These are phyloP conservation scores for Paratinospora sagittata DNA, from an alignment of 164 flowering plant genomes.

Conservation along the genomic window DNA sequence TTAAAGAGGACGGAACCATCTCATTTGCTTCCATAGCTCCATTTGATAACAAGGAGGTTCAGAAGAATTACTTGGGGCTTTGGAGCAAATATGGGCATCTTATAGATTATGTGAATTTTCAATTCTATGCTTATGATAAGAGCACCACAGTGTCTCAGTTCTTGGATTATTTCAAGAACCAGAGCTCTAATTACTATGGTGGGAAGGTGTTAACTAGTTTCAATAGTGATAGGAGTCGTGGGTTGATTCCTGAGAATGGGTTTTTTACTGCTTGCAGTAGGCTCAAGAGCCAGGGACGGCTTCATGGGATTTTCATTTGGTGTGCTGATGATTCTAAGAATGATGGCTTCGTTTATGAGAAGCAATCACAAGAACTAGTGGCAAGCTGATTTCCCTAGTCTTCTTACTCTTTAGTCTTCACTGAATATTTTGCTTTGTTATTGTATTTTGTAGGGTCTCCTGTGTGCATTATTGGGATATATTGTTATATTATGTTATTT, in stretches of 20 bases:
- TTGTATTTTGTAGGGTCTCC: too few relatives aligned
- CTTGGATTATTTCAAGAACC: conserved; percentile 28
- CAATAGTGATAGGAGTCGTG: conserved; percentile 36
- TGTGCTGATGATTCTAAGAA: conserved; percentile 54
- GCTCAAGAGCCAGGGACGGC: conserved; percentile 32
- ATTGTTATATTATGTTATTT: too few relatives aligned
- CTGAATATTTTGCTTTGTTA: too few relatives aligned
- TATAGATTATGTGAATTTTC: conserved; percentile 58
- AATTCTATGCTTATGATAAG: conserved; percentile 48
- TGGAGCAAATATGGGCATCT: conserved; percentile 38
- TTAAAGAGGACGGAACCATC: conserved; percentile 34
- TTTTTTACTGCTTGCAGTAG: conserved; percentile 45
- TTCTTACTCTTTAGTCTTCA: too few relatives aligned
- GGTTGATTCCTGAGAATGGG: conserved; percentile 37
- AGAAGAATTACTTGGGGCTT: conserved; percentile 39
- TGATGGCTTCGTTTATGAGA: conserved; percentile 36
- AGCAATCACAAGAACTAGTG: conserved; percentile 37
- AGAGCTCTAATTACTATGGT: conserved; percentile 33
- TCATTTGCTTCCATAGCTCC: conserved; percentile 56
- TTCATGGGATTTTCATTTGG: conserved; percentile 54
- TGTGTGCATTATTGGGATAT: too few relatives aligned
- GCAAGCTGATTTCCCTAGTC: conserved; percentile 11
- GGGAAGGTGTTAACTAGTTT: conserved; percentile 46
- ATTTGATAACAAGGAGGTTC: conserved; percentile 36
- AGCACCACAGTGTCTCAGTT: conserved; percentile 46